phyloP scores from a whole-genome alignment of 202 grass and related monocot genomes.

The Dendrocalamus latiflorus region DNA sequence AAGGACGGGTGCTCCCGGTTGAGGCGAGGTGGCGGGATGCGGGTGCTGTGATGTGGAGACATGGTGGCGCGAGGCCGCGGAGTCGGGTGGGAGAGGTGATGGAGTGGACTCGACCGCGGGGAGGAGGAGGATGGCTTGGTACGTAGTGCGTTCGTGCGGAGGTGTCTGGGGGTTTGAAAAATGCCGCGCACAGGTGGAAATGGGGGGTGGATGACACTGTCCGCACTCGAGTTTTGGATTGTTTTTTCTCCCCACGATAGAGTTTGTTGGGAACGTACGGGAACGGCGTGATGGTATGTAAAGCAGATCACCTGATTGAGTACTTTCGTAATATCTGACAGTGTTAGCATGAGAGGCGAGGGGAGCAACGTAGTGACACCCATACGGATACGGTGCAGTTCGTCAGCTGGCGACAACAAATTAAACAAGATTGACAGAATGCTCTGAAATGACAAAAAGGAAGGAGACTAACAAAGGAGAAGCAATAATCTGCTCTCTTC shows the following conservation, averaged over 20 bases:
- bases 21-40: slow-evolving; percentile 21
- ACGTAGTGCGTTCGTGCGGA: slow-evolving; percentile 30
- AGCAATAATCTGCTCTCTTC: too few relatives aligned
- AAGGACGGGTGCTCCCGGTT: slow-evolving; percentile 52
- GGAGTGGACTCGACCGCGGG: neutral
- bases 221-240: neutral
- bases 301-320: neutral
- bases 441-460: too few relatives aligned
- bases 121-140: neutral
- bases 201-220: slow-evolving; percentile 2
- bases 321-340: neutral
- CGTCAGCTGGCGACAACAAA: neutral
- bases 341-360: neutral
- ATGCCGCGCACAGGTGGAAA: slow-evolving; percentile 29
- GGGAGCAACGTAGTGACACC: neutral
- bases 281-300: neutral
- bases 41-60: slow-evolving; percentile 40
- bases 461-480: too few relatives aligned
- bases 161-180: slow-evolving; percentile 30
- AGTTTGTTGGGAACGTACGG: slow-evolving; percentile 5
- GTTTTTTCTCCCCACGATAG: neutral
- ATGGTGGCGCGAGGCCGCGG: slow-evolving; percentile 10
- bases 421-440: neutral
- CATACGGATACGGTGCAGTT: too few relatives aligned
- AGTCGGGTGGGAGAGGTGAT: neutral